Conservation (phyloP, 2,329 filamentous ascomycete species). For the Ophiostoma piceae region DNA sequence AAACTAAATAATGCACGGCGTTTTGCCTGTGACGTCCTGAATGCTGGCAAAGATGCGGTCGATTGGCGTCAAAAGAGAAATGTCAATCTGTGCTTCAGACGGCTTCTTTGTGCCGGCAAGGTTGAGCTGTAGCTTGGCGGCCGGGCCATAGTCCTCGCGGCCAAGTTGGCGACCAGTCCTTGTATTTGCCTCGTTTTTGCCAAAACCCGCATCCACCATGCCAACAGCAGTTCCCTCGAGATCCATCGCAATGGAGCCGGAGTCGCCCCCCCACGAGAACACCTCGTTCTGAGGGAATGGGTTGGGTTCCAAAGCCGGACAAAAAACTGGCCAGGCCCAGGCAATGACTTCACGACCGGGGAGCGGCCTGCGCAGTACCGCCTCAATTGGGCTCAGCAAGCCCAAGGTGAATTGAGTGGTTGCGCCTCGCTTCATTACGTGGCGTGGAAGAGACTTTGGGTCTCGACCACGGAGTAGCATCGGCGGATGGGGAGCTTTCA, state of each 20-base stretch:
- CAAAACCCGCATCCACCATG: not conserved
- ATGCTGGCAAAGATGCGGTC: constrained; percentile 3
- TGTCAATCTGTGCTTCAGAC: not conserved
- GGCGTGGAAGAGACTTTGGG: not conserved
- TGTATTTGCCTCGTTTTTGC: no score
- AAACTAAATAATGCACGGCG: not conserved
- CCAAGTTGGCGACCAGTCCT: not conserved
- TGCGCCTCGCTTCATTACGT: not conserved
- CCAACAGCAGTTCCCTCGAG: not conserved
- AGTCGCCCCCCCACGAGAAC: not conserved
- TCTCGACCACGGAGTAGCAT: not conserved
- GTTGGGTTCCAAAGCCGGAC: not conserved
- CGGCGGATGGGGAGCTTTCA: not conserved
- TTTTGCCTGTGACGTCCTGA: not conserved
- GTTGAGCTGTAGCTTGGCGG: not conserved
- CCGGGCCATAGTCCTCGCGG: not conserved
- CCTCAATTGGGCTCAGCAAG: not conserved
- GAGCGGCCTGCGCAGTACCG: not conserved
- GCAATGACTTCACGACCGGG: not conserved
- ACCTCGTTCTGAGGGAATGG: not conserved
- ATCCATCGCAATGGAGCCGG: not conserved
- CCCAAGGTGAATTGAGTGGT: not conserved
- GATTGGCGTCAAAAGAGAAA: not conserved
- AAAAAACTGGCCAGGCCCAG: not conserved
- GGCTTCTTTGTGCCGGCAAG: not conserved